Conservation (phyloP, 257 asterid genomes). For the Gynochthodes officinalis region DNA sequence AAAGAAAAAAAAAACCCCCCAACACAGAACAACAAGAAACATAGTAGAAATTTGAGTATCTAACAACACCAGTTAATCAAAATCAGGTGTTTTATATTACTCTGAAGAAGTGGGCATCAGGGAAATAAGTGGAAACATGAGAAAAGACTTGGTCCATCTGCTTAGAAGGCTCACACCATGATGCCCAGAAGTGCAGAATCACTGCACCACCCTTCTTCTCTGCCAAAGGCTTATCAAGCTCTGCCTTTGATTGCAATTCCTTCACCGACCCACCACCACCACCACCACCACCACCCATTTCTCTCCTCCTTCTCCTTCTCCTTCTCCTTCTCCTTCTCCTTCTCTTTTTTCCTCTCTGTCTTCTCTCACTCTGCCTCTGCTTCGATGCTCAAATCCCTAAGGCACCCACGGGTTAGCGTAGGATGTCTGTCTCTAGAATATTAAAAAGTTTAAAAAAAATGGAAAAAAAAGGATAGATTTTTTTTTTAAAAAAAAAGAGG, state of each 20-base stretch:
- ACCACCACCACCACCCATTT: conserved; percentile 57
- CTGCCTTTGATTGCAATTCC: conserved; percentile 74
- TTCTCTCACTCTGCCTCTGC: conserved; percentile 1
- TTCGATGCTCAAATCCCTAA: conserved; percentile 4
- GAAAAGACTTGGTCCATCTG: conserved; percentile 97
- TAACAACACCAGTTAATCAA: not conserved
- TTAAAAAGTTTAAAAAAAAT: too few species aligned
- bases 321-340: not conserved
- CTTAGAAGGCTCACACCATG: conserved; percentile 97
- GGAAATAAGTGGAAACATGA: conserved; percentile 85
- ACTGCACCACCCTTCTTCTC: conserved; percentile 40
- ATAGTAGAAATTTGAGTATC: too few species aligned
- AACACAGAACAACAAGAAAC: not conserved
- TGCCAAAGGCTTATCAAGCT: conserved; percentile 44
- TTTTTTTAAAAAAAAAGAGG: too few species aligned
- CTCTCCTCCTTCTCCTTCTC: conserved; percentile 11
- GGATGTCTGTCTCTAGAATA: not conserved
- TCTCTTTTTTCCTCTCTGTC: too few species aligned
- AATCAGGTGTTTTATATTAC: conserved; percentile 27
- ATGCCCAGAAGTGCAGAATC: conserved; percentile 86
- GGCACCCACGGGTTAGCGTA: not conserved
- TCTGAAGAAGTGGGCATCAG: conserved; percentile 79
- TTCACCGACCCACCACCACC: conserved; percentile 59
- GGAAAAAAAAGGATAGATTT: too few species aligned
- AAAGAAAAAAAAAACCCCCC: too few species aligned